These are phyloP conservation scores for Cardiospermum halicacabum DNA, from an alignment of 345 rosid genomes.

Conservation along the genomic window DNA sequence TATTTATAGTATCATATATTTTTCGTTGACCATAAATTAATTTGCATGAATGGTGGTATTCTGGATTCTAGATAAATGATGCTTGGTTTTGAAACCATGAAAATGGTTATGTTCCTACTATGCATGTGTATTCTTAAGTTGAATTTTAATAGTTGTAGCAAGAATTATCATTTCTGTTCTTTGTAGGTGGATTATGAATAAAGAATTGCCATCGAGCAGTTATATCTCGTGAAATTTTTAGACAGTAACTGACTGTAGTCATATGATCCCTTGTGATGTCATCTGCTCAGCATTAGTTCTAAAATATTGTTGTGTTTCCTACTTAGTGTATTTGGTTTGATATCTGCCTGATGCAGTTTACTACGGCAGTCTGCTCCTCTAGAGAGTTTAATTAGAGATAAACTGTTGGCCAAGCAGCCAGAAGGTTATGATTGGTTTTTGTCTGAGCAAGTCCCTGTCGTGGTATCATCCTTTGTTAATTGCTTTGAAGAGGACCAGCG, in stretches of 20 bases:
- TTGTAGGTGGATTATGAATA: background rate
- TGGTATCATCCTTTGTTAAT: conserved; percentile 55
- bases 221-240: background rate
- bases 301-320: background rate
- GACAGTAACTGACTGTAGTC: background rate
- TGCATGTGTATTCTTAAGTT: too few relatives aligned
- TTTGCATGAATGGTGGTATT: too few relatives aligned
- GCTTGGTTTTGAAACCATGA: too few relatives aligned
- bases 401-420: conserved; percentile 71
- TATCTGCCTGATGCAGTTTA: conserved; percentile 50
- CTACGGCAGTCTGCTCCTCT: conserved; percentile 69
- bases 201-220: background rate
- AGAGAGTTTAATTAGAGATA: conserved; percentile 77
- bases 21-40: conserved; percentile 14
- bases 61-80: too few relatives aligned
- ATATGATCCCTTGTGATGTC: background rate
- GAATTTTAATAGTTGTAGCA: background rate
- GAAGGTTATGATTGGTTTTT: conserved; percentile 78
- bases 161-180: background rate
- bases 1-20: background rate
- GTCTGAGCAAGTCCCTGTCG: conserved; percentile 68
- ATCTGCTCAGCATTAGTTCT: background rate
- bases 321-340: conserved; percentile 8
- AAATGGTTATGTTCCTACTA: too few relatives aligned
- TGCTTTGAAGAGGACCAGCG: conserved; percentile 60